Evolutionary conservation across 1,139 yeast genomes (phyloP).

Genomic region (Suhomyces yuchorum): DNA sequence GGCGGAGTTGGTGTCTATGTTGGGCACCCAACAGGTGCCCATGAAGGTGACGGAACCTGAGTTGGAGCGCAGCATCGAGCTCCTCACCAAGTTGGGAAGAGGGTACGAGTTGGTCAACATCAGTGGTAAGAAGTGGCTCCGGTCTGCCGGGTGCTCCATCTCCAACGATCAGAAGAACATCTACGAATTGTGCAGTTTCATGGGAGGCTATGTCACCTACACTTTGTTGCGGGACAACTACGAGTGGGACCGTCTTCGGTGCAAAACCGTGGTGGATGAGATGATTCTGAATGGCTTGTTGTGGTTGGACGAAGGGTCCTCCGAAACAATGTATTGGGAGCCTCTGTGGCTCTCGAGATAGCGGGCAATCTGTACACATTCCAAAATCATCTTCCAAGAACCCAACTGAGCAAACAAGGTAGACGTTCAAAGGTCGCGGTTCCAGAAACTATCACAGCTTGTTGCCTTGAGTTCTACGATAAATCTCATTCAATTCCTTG

Average conservation of each 20-base stretch:
- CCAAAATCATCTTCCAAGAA: too few relatives aligned
- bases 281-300: constrained; percentile 79
- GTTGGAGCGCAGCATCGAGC: constrained; percentile 55
- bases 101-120: constrained; percentile 41
- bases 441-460: too few relatives aligned
- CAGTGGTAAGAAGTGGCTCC: constrained; percentile 43
- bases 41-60: constrained; percentile 47
- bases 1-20: constrained; percentile 51
- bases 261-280: constrained; percentile 67
- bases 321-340: constrained; percentile 66
- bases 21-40: constrained; percentile 30
- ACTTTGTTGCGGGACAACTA: constrained; percentile 68
- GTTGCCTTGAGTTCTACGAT: too few relatives aligned
- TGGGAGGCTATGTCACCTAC: constrained; percentile 66
- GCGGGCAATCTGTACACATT: too few relatives aligned
- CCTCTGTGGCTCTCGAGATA: constrained; percentile 41
- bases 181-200: constrained; percentile 69
- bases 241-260: constrained; percentile 67
- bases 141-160: constrained; percentile 37
- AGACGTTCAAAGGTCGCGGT: too few relatives aligned
- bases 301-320: constrained; percentile 75
- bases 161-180: constrained; percentile 67
- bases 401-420: too few relatives aligned
- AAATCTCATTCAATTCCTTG: too few relatives aligned
- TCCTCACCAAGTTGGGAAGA: constrained; percentile 39